Evolutionary conservation across 345 rosid genomes (phyloP).

Genomic region (Dipteronia dyeriana): DNA sequence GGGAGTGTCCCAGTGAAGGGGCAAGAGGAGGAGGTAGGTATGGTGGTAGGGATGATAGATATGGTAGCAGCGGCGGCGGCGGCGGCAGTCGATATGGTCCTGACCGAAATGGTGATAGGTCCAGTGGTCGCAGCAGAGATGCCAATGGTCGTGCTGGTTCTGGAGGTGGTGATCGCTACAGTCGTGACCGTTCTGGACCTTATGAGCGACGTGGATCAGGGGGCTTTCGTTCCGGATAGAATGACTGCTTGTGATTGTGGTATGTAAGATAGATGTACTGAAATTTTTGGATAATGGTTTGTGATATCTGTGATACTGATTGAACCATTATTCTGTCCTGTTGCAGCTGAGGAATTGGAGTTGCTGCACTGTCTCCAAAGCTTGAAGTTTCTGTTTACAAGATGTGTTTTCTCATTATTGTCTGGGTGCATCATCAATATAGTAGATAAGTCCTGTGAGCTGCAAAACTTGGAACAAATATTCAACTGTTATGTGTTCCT

Average conservation of each 20-base stretch:
- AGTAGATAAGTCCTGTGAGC: slow-evolving; percentile 40
- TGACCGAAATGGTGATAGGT: slow-evolving; percentile 77
- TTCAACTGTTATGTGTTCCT: slow-evolving; percentile 42
- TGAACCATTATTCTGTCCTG: background rate
- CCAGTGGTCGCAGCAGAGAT: slow-evolving; percentile 71
- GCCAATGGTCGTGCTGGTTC: slow-evolving; percentile 67
- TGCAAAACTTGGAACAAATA: slow-evolving; percentile 42
- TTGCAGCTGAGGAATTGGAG: slow-evolving; percentile 35
- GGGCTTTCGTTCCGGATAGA: slow-evolving; percentile 52
- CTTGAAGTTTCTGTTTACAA: slow-evolving; percentile 26
- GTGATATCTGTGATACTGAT: slow-evolving; percentile 15
- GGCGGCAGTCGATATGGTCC: slow-evolving; percentile 76
- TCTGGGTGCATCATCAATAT: slow-evolving; percentile 44
- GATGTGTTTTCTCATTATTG: slow-evolving; percentile 32
- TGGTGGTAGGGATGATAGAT: slow-evolving; percentile 52
- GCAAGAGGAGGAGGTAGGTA: slow-evolving; percentile 50
- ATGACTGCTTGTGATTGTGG: slow-evolving; percentile 22
- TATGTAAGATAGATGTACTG: slow-evolving; percentile 22
- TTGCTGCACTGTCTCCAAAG: slow-evolving; percentile 27
- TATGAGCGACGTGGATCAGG: slow-evolving; percentile 76
- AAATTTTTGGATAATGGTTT: slow-evolving; percentile 2
- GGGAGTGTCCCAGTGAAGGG: slow-evolving; percentile 87
- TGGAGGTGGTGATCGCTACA: slow-evolving; percentile 69
- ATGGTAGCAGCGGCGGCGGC: slow-evolving; percentile 33
- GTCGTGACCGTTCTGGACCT: slow-evolving; percentile 79